phyloP scores from a whole-genome alignment of 345 rosid species.

The Ceriops zippeliana region DNA sequence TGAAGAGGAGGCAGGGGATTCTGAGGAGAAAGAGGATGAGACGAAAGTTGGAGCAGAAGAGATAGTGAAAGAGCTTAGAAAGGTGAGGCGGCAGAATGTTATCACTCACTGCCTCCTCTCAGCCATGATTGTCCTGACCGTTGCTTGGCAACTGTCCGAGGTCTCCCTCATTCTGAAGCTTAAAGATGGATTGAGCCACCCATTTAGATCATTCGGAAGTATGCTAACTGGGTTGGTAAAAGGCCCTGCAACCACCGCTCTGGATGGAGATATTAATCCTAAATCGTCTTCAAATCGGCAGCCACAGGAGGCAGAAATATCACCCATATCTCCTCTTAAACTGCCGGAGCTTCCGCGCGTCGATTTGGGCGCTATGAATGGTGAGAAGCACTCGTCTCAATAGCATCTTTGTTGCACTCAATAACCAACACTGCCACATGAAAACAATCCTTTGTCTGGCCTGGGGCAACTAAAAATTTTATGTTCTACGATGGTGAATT shows the following conservation, averaged over 20 bases:
- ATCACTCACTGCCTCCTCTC: slow-evolving; percentile 71
- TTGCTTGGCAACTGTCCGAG: slow-evolving; percentile 79
- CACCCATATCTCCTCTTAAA: slow-evolving; percentile 22
- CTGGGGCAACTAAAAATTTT: neutral
- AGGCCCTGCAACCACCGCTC: neutral
- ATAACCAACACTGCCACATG: no score
- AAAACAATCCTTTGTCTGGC: neutral
- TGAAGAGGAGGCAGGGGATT: slow-evolving; percentile 14
- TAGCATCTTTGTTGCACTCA: neutral
- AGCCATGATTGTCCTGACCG: slow-evolving; percentile 54
- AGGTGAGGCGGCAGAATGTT: slow-evolving; percentile 61
- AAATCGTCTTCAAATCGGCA: slow-evolving; percentile 8
- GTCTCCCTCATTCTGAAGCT: slow-evolving; percentile 54
- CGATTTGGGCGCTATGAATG: slow-evolving; percentile 27
- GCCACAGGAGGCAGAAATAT: slow-evolving; percentile 17
- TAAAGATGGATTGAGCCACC: slow-evolving; percentile 57
- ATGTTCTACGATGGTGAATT: neutral
- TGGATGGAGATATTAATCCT: slow-evolving; percentile 11
- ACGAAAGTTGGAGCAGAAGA: slow-evolving; percentile 28
- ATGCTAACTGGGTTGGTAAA: slow-evolving; percentile 43
- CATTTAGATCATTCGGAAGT: slow-evolving; percentile 52
- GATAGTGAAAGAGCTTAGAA: slow-evolving; percentile 52
- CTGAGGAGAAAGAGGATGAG: slow-evolving; percentile 11
- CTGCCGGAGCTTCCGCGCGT: slow-evolving; percentile 48
- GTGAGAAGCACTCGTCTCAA: slow-evolving; percentile 3